Percentiles rank a stretch among this genome's conserved stretches.
phyloP scores from a whole-genome alignment of 306 rosid species.

The Quercus rubra region DNA sequence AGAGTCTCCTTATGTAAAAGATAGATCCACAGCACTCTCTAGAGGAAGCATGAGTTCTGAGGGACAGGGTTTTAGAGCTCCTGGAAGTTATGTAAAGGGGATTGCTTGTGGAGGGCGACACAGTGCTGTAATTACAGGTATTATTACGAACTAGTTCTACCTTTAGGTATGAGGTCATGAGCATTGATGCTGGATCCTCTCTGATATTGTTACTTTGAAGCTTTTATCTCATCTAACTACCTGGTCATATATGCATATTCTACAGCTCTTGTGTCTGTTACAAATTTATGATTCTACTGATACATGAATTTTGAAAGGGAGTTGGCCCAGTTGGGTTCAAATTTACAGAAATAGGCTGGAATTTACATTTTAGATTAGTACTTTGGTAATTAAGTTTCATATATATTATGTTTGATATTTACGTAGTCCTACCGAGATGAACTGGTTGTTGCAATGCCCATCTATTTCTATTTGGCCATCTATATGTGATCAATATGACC shows the following conservation, averaged over 20 bases:
- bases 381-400: not conserved
- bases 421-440: not conserved
- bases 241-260: not conserved
- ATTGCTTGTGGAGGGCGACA: slow-evolving; percentile 98
- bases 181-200: slow-evolving; percentile 1
- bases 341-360: not conserved
- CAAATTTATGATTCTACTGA: not conserved
- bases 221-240: not conserved
- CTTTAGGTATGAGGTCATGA: not conserved
- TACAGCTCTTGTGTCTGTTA: not conserved
- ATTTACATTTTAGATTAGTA: not conserved
- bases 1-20: slow-evolving; percentile 59
- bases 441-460: not conserved
- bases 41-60: slow-evolving; percentile 59
- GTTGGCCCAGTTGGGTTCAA: not conserved
- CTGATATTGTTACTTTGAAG: not conserved
- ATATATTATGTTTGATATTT: not conserved
- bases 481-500: slow-evolving; percentile 3
- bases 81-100: slow-evolving; percentile 73
- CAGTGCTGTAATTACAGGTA: slow-evolving; percentile 92
- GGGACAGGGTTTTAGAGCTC: slow-evolving; percentile 56
- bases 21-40: slow-evolving; percentile 44
- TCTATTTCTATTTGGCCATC: not conserved
- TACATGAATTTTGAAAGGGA: not conserved
- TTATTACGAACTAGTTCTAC: not conserved